A percentile compares a stretch with the other conserved stretches of the same genome.
These are phyloP conservation scores for Withania somnifera DNA, from an alignment of 305 asterid species.

Conservation along the genomic window DNA sequence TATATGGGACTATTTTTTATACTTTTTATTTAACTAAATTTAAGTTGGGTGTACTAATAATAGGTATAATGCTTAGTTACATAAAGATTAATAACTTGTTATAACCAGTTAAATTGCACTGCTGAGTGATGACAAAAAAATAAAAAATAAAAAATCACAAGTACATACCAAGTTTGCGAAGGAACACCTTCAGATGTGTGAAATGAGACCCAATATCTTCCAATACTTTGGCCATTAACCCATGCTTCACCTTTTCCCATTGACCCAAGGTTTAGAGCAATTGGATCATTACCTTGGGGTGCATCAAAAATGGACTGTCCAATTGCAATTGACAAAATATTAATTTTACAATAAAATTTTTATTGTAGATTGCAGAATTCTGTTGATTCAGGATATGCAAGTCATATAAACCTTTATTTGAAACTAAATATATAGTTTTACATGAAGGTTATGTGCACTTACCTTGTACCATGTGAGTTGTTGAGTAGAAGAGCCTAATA, in stretches of 20 bases:
- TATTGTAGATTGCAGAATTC: no score
- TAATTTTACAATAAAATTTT: no score
- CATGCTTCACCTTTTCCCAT: constrained; percentile 73
- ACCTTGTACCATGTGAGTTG: constrained; percentile 86
- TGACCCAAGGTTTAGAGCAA: constrained; percentile 47
- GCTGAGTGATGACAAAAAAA: no score
- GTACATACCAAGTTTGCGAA: constrained; percentile 43
- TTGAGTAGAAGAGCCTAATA: constrained; percentile 15
- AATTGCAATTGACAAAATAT: no score
- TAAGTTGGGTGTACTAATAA: neutral
- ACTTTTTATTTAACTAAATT: constrained; percentile 1
- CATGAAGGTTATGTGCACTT: neutral
- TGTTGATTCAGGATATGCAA: no score
- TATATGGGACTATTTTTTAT: no score
- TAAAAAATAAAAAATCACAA: no score
- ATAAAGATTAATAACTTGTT: neutral
- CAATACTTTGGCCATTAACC: constrained; percentile 52
- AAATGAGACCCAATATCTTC: constrained; percentile 59
- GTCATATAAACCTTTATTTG: no score
- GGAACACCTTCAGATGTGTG: constrained; percentile 35
- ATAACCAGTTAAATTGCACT: neutral
- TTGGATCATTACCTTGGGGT: constrained; percentile 41
- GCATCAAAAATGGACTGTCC: constrained; percentile 38
- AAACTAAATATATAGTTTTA: neutral
- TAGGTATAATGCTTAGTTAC: neutral